phyloP scores from a whole-genome alignment of 495 filamentous ascomycete species.

The Penicillium coprophilum region DNA sequence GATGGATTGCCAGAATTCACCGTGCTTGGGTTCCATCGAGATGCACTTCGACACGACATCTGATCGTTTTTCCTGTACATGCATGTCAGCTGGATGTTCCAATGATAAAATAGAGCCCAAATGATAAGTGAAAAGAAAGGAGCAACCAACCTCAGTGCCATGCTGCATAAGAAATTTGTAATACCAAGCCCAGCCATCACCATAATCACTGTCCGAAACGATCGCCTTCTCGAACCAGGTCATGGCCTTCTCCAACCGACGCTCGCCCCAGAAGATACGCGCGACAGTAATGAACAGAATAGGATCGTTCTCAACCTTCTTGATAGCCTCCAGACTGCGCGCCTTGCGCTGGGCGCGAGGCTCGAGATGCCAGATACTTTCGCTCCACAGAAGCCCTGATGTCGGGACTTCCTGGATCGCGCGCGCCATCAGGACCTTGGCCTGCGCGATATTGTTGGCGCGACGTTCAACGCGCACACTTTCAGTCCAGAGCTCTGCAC shows the following conservation, averaged over 20 bases:
- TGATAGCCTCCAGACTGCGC: constrained; percentile 87
- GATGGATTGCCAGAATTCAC: constrained; percentile 86
- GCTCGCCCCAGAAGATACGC: constrained; percentile 73
- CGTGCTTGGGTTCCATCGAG: constrained; percentile 80
- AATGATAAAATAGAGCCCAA: neutral
- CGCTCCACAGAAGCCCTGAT: constrained; percentile 87
- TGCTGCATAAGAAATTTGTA: constrained; percentile 89
- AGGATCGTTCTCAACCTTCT: constrained; percentile 92
- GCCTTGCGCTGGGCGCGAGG: constrained; percentile 87
- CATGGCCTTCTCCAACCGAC: constrained; percentile 84
- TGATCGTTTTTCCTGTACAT: constrained; percentile 68
- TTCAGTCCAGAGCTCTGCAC: constrained; percentile 83
- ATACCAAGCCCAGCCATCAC: constrained; percentile 98
- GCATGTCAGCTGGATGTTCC: constrained; percentile 12
- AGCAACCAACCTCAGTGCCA: constrained; percentile 64
- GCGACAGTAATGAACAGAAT: constrained; percentile 76
- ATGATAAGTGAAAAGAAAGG: neutral
- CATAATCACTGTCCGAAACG: constrained; percentile 76
- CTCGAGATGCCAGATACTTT: constrained; percentile 93
- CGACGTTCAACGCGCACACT: constrained; percentile 87
- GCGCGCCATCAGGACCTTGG: constrained; percentile 86
- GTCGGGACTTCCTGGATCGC: constrained; percentile 89
- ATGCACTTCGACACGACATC: constrained; percentile 77
- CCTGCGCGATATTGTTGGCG: constrained; percentile 78
- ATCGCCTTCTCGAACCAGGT: constrained; percentile 98